A percentile compares a stretch with the other conserved stretches of the same genome.
phyloP scores from a whole-genome alignment of 2,329 filamentous ascomycete species.

The Fusarium annulatum region DNA sequence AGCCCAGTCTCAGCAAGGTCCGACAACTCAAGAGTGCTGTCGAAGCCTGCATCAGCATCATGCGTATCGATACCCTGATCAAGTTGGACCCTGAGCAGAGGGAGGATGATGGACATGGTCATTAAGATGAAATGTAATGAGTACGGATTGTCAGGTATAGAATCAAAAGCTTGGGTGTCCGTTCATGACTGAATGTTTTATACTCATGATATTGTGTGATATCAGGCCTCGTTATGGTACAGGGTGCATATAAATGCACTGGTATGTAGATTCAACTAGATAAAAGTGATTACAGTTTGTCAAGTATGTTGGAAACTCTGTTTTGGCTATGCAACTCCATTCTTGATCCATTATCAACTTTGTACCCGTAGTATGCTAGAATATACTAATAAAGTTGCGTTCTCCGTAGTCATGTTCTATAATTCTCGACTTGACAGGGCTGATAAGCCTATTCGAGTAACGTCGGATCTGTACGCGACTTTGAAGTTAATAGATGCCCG shows the following conservation, averaged over 20 bases:
- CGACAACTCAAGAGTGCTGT: slow-evolving; percentile 98
- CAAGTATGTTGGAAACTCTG: background rate
- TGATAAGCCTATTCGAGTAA: background rate
- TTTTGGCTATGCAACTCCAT: background rate
- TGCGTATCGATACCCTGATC: slow-evolving; percentile 99
- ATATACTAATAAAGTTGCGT: too few relatives aligned
- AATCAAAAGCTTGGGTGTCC: slow-evolving; percentile 45
- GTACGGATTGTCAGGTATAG: slow-evolving; percentile 40
- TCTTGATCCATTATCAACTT: background rate
- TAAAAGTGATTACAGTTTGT: background rate
- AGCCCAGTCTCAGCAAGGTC: slow-evolving; percentile 98
- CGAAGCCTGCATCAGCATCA: slow-evolving; percentile 98
- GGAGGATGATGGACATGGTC: slow-evolving; percentile 84
- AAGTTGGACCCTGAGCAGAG: slow-evolving; percentile 90
- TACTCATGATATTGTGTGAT: slow-evolving; percentile 11
- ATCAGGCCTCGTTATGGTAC: background rate
- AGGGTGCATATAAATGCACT: background rate
- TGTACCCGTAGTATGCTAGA: too few relatives aligned
- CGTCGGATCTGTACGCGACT: background rate
- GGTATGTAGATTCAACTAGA: background rate
- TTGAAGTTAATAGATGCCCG: background rate
- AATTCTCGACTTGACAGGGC: background rate
- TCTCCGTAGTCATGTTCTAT: background rate
- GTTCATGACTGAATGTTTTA: slow-evolving; percentile 34
- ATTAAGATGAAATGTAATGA: slow-evolving; percentile 60